A percentile compares a stretch with the other conserved stretches of the same genome.
Conservation (phyloP, 2,329 filamentous ascomycete species). For the Curvularia sp. region DNA sequence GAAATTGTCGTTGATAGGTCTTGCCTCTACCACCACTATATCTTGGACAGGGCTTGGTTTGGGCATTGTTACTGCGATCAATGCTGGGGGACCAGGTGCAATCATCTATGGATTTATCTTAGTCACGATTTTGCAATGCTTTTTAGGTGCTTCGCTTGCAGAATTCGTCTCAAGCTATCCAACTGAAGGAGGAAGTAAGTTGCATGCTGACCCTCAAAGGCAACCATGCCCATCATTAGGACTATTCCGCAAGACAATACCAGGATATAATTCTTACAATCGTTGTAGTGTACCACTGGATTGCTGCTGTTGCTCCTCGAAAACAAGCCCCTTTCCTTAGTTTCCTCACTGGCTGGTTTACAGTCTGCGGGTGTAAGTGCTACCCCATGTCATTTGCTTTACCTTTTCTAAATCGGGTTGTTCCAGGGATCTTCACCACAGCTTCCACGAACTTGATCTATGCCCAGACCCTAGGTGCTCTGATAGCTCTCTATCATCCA, state of each 20-base stretch:
- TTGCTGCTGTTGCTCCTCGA: constrained; percentile 17
- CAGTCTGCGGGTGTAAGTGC: constrained; percentile 16
- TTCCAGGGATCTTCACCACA: constrained; percentile 20
- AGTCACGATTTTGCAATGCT: constrained; percentile 16
- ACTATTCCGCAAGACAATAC: too few relatives aligned
- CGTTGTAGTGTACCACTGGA: constrained; percentile 16
- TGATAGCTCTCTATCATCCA: constrained; percentile 18
- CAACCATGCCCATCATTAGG: too few relatives aligned
- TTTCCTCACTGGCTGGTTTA: constrained; percentile 22
- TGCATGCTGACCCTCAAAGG: not conserved
- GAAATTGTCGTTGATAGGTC: constrained; percentile 15
- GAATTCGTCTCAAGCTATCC: constrained; percentile 21
- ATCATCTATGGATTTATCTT: constrained; percentile 20
- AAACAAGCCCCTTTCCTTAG: constrained; percentile 16
- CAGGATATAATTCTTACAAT: not conserved
- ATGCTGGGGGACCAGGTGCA: constrained; percentile 19
- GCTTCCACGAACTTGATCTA: constrained; percentile 21
- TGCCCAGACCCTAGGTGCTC: constrained; percentile 15
- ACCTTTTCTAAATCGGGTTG: not conserved
- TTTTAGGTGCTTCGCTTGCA: constrained; percentile 19
- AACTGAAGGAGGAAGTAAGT: constrained; percentile 17
- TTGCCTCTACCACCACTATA: constrained; percentile 21
- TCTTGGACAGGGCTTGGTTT: constrained; percentile 21
- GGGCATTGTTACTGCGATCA: constrained; percentile 18
- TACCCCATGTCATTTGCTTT: not conserved